phyloP scores from a whole-genome alignment of 176 grass and related monocot genomes.

The Chrysopogon serrulatus region DNA sequence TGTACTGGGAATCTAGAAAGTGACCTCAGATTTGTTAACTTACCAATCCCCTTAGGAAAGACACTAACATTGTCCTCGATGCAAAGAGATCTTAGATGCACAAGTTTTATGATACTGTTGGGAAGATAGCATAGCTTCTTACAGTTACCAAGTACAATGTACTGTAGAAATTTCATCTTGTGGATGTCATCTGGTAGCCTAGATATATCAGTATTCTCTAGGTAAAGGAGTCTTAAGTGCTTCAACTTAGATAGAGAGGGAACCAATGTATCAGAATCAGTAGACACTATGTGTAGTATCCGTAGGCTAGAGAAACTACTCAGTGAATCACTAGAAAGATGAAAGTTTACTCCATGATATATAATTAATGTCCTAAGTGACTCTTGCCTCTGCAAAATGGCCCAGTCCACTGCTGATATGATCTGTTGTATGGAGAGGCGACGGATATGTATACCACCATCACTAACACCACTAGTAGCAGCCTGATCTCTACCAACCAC shows the following conservation, averaged over 20 bases:
- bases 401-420: background rate
- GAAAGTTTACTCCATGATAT: background rate
- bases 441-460: background rate
- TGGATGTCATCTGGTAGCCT: background rate
- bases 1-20: too few relatives aligned
- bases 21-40: too few relatives aligned
- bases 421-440: background rate
- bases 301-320: background rate
- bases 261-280: background rate
- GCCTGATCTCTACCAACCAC: background rate
- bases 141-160: background rate
- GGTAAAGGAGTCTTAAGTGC: constrained; percentile 15
- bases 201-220: background rate
- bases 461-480: too few relatives aligned
- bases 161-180: background rate
- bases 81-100: too few relatives aligned
- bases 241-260: background rate
- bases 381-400: background rate
- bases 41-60: too few relatives aligned
- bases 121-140: too few relatives aligned
- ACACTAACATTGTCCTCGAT: too few relatives aligned
- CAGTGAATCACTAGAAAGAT: background rate
- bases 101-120: too few relatives aligned
- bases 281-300: background rate
- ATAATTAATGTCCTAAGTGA: background rate